These are phyloP conservation scores for Didymella exigua DNA, from an alignment of 2,329 filamentous ascomycete genomes.

Conservation along the genomic window DNA sequence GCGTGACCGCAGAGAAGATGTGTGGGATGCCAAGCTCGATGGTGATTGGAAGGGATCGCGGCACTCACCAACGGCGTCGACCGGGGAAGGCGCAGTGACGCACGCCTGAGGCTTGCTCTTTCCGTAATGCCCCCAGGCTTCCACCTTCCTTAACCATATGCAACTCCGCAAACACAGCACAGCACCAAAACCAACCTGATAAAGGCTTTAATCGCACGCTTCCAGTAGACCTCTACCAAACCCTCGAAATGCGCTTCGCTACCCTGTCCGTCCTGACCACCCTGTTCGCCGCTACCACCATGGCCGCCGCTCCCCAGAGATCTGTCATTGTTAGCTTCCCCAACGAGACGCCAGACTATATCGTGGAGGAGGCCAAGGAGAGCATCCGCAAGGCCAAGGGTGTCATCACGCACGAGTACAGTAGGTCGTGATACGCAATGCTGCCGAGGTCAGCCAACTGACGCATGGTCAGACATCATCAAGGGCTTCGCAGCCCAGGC, in stretches of 20 bases:
- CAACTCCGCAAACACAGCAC: background rate
- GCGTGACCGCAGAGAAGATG: background rate
- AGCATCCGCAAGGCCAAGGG: constrained; percentile 69
- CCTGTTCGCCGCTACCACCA: constrained; percentile 63
- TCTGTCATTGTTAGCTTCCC: constrained; percentile 81
- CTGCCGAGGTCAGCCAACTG: background rate
- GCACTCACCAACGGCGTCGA: background rate
- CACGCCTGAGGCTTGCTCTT: constrained; percentile 10
- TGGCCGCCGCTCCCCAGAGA: constrained; percentile 67
- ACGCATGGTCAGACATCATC: constrained; percentile 45
- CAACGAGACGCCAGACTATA: constrained; percentile 67
- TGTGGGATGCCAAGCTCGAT: constrained; percentile 1
- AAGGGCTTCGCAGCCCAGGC: constrained; percentile 81
- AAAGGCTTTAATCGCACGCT: background rate
- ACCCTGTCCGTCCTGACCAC: constrained; percentile 63
- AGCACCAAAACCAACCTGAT: background rate
- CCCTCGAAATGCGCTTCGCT: constrained; percentile 67
- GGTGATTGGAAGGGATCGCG: background rate
- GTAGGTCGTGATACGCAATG: constrained; percentile 16
- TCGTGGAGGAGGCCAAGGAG: constrained; percentile 74
- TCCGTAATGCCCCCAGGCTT: background rate
- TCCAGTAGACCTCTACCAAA: background rate
- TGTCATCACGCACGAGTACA: constrained; percentile 80
- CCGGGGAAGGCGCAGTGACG: constrained; percentile 9
- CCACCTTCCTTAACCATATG: constrained; percentile 11